Conservation (phyloP, 805 yeast genomes). For the Suhomyces sp. region DNA sequence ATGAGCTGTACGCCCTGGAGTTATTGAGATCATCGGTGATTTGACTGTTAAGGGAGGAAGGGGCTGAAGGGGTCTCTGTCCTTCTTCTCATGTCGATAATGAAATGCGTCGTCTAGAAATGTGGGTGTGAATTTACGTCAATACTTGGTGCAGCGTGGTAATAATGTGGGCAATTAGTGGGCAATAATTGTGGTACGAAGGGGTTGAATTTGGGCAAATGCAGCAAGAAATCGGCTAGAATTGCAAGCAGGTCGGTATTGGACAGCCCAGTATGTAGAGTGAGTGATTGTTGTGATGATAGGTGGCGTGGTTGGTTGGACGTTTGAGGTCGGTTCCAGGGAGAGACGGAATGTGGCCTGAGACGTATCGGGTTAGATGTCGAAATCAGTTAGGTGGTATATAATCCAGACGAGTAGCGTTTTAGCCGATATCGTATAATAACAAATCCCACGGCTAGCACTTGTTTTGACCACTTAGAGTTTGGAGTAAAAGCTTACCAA, state of each 20-base stretch:
- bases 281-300: background rate
- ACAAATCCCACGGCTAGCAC: background rate
- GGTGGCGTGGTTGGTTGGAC: background rate
- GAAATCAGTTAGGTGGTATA: background rate
- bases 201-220: background rate
- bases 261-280: background rate
- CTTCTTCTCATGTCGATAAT: conserved; percentile 8
- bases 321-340: background rate
- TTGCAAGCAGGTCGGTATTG: background rate
- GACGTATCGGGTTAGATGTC: background rate
- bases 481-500: background rate
- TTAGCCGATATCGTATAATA: background rate
- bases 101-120: background rate
- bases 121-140: background rate
- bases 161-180: background rate
- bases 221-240: background rate
- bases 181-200: background rate
- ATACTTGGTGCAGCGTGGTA: background rate
- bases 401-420: background rate
- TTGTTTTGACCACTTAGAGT: background rate
- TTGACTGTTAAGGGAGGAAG: conserved; percentile 6
- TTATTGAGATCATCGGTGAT: conserved; percentile 24
- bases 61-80: conserved; percentile 2
- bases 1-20: conserved; percentile 27
- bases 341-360: background rate